Percentiles rank a stretch among this genome's conserved stretches.
Evolutionary conservation across 805 yeast species (phyloP).

Genomic region (Yarrowia deformans): DNA sequence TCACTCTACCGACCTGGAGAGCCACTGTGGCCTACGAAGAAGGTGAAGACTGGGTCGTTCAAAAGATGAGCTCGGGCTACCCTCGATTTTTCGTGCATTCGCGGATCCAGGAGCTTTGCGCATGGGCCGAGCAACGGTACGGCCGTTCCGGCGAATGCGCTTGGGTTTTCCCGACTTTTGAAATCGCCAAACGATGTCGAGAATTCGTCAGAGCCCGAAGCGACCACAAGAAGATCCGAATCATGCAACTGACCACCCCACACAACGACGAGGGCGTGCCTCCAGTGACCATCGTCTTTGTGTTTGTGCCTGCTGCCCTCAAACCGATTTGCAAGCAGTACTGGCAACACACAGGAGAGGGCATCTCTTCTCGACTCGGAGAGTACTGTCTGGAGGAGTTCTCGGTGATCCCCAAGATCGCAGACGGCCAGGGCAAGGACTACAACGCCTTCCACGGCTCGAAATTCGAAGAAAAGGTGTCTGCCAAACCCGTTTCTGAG

Average conservation of each 20-base stretch:
- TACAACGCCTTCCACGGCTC: slow-evolving; percentile 13
- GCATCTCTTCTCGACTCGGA: slow-evolving; percentile 88
- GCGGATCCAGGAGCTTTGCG: slow-evolving; percentile 49
- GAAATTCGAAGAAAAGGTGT: slow-evolving; percentile 30
- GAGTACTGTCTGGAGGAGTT: slow-evolving; percentile 71
- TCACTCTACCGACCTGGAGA: slow-evolving; percentile 93
- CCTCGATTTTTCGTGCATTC: slow-evolving; percentile 60
- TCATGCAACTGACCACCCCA: slow-evolving; percentile 75
- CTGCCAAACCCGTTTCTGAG: slow-evolving; percentile 39
- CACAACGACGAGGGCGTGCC: slow-evolving; percentile 46
- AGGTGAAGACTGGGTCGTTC: slow-evolving; percentile 81
- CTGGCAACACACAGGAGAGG: slow-evolving; percentile 98
- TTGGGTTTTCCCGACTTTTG: slow-evolving; percentile 78
- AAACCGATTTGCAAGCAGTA: slow-evolving; percentile 76
- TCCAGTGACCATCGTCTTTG: slow-evolving; percentile 65
- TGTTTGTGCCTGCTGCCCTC: slow-evolving; percentile 71
- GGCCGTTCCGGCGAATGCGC: slow-evolving; percentile 81
- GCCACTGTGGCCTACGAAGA: slow-evolving; percentile 92
- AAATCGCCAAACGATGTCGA: slow-evolving; percentile 83
- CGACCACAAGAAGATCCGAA: slow-evolving; percentile 56
- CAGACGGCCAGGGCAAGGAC: not conserved
- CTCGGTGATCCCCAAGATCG: slow-evolving; percentile 55
- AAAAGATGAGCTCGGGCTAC: slow-evolving; percentile 83
- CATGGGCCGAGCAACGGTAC: slow-evolving; percentile 61
- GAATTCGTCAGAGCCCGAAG: slow-evolving; percentile 63